Evolutionary conservation across 225 moss, liverwort and hornwort species (phyloP), one percentile per base, ranked within the genome.

Genomic region (Physcomitrellopsis africana): DNA sequence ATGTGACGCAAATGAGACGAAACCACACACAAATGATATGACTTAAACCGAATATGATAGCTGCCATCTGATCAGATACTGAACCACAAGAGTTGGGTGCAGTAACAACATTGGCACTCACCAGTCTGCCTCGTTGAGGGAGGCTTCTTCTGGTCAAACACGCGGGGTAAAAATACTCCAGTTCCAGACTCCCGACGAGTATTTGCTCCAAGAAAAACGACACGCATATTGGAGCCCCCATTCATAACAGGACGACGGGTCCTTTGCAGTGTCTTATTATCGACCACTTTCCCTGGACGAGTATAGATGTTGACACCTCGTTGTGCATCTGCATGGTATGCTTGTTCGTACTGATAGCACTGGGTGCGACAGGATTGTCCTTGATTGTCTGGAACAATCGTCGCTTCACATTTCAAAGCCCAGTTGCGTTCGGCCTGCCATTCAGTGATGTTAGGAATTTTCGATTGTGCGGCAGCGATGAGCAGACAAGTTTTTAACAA

Each of bases 191-290:
- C 93, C 0, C 93, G 88, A 43, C 93, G 92, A 0, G 93, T 86
- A 1, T 80, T 66, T 13, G 82, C 81, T 19, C 96, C 92, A 6
- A 96, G 80, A 53, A 96, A 96, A 5, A 96, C 96, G 7, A 94
- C 96, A 8, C 96, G 87, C 80, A 96, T 93, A 8, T 90, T 92
- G 0, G 93, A 93, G n/a, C 96, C 96, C 0, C 87, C 93, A 48
- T 83, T 94, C 0, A 80, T 42, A 23, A 79, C 65, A 3, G 76
- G 27, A 8, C 84, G 83, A 7, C 60, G 83, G 22, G 78, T 86
- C 42, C 91, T 73, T 2, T 89, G 95, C 29, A 69, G 14, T 0
- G 78, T 55, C 24, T 82, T 91, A 66, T 73, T 87, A 1, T 86
- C 83, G 0, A 44, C 67, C 15, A 77, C 8, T 74, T 91, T 44